phyloP scores from a whole-genome alignment of 257 asterid species.

The Lycium ferocissimum region DNA sequence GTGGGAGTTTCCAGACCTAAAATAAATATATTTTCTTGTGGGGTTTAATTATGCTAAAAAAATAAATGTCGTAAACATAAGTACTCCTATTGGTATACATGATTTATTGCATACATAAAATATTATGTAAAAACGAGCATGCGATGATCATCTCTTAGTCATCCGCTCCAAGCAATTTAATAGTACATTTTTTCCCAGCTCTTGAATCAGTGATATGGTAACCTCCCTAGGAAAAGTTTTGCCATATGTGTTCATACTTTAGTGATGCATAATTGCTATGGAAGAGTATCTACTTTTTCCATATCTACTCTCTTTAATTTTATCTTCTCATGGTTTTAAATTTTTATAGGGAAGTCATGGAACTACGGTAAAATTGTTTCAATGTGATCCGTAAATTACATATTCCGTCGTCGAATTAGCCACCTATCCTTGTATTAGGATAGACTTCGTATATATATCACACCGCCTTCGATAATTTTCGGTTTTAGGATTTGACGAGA shows the following conservation, averaged over 20 bases:
- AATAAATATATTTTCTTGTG: background rate
- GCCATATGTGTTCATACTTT: background rate
- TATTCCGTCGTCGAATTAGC: too few species aligned
- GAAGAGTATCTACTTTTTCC: too few species aligned
- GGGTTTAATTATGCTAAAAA: background rate
- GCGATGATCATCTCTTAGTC: background rate
- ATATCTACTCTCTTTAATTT: too few species aligned
- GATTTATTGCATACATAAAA: background rate
- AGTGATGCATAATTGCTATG: background rate
- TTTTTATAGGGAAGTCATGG: too few species aligned
- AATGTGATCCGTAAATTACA: too few species aligned
- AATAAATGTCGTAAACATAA: background rate
- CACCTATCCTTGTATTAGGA: too few species aligned
- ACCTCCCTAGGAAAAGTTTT: background rate
- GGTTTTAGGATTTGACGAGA: too few species aligned
- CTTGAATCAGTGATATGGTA: background rate
- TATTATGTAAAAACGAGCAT: background rate
- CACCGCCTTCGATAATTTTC: too few species aligned
- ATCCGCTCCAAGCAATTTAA: background rate
- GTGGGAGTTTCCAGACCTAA: slow-evolving; percentile 18
- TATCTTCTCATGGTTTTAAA: too few species aligned
- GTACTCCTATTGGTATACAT: background rate
- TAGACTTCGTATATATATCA: too few species aligned
- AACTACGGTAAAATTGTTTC: too few species aligned
- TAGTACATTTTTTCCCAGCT: background rate